Percentiles rank a stretch among this genome's conserved stretches.
Conservation (phyloP, 768 basidiomycete species). For the Lactarius psammicola region DNA sequence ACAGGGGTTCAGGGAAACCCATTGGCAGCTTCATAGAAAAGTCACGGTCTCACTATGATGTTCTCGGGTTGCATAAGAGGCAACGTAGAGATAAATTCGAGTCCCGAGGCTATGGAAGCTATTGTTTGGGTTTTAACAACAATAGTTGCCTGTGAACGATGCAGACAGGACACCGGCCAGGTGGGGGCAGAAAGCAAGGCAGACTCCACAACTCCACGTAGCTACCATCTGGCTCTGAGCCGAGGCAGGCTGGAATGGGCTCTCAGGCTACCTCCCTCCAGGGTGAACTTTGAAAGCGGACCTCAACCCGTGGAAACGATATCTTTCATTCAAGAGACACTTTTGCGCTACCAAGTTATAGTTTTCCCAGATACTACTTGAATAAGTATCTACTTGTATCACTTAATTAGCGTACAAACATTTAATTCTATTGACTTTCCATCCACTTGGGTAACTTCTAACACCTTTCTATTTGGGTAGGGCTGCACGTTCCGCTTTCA, state of each 20-base stretch:
- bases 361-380: not conserved
- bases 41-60: constrained; percentile 16
- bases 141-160: not conserved
- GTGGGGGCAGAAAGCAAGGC: not conserved
- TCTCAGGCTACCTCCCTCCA: not conserved
- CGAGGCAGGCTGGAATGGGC: not conserved
- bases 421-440: constrained; percentile 2
- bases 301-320: not conserved
- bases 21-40: not conserved
- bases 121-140: not conserved
- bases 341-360: not conserved
- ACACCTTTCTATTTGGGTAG: constrained; percentile 25
- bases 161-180: not conserved
- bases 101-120: not conserved
- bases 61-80: constrained; percentile 1
- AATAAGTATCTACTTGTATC: not conserved
- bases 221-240: not conserved
- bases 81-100: not conserved
- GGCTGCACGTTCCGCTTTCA: constrained; percentile 58
- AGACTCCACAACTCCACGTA: not conserved
- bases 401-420: constrained; percentile 4
- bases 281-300: not conserved
- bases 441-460: not conserved
- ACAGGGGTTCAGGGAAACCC: not conserved
- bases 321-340: constrained; percentile 1